These are phyloP conservation scores for Phytophthora agathidicida DNA, from an alignment of 352 stramenopile species.

Conservation along the genomic window DNA sequence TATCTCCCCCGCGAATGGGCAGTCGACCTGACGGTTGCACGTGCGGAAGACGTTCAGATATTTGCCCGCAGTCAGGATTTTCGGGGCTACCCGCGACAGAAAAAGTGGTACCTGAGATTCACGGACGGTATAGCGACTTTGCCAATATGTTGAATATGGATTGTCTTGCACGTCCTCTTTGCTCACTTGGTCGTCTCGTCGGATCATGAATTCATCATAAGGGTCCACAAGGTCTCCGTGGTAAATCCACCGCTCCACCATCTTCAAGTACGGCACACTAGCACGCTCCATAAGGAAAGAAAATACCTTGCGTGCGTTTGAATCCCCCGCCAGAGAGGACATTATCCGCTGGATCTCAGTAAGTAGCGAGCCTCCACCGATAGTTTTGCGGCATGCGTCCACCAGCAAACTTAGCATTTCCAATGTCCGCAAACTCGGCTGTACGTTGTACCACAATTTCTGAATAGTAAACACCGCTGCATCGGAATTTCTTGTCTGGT, in stretches of 20 bases:
- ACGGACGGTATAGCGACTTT: constrained; percentile 85
- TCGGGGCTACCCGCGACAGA: constrained; percentile 69
- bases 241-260: constrained; percentile 92
- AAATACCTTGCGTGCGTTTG: constrained; percentile 77
- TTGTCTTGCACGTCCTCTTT: constrained; percentile 89
- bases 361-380: constrained; percentile 91
- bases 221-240: constrained; percentile 89
- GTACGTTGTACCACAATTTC: constrained; percentile 93
- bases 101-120: constrained; percentile 84
- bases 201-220: constrained; percentile 93
- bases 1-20: constrained; percentile 78
- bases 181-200: constrained; percentile 72
- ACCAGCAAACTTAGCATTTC: constrained; percentile 90
- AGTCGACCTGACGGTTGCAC: constrained; percentile 79
- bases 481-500: constrained; percentile 55
- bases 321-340: constrained; percentile 78
- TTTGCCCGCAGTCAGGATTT: constrained; percentile 92
- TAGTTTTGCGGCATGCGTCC: constrained; percentile 66
- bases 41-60: constrained; percentile 93
- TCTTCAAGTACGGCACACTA: constrained; percentile 89
- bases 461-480: constrained; percentile 80
- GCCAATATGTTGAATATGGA: constrained; percentile 92
- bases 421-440: constrained; percentile 92
- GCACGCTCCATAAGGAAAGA: constrained; percentile 86
- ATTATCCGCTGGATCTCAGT: constrained; percentile 91